Evolutionary conservation across 441 rosid species (phyloP).

Genomic region (Populus hybrid): DNA sequence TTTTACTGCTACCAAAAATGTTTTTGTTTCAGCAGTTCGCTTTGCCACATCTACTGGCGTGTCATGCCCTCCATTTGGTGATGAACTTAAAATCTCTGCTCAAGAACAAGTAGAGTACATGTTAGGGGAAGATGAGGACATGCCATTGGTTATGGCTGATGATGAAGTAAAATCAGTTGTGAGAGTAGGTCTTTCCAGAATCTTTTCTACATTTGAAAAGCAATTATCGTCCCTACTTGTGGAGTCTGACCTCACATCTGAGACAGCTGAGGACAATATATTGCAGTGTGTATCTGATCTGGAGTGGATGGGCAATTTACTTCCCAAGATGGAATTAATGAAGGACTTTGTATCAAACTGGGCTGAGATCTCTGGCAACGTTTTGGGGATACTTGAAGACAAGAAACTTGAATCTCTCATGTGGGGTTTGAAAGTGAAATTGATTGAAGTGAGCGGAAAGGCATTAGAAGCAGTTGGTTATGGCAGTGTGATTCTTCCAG

Average conservation of each 20-base stretch:
- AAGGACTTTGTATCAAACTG: conserved; percentile 76
- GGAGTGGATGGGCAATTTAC: conserved; percentile 65
- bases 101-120: conserved; percentile 88
- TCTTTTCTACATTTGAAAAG: conserved; percentile 47
- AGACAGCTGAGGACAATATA: conserved; percentile 34
- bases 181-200: conserved; percentile 46
- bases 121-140: conserved; percentile 69
- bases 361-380: conserved; percentile 48
- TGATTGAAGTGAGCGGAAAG: conserved; percentile 74
- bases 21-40: conserved; percentile 70
- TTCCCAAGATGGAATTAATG: conserved; percentile 72
- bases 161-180: conserved; percentile 68
- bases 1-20: conserved; percentile 46
- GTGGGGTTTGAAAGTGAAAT: conserved; percentile 72
- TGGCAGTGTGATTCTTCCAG: conserved; percentile 70
- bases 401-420: conserved; percentile 43
- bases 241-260: conserved; percentile 27
- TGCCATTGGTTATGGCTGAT: conserved; percentile 45
- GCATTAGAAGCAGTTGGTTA: conserved; percentile 87
- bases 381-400: conserved; percentile 52
- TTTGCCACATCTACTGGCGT: conserved; percentile 65
- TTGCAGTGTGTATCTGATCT: conserved; percentile 50
- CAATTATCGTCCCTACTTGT: conserved; percentile 47
- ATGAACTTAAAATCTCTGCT: conserved; percentile 75
- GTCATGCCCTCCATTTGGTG: conserved; percentile 51